Conservation (phyloP, 192 early-diverging fungal species). For the Dimargaris verticillata region DNA sequence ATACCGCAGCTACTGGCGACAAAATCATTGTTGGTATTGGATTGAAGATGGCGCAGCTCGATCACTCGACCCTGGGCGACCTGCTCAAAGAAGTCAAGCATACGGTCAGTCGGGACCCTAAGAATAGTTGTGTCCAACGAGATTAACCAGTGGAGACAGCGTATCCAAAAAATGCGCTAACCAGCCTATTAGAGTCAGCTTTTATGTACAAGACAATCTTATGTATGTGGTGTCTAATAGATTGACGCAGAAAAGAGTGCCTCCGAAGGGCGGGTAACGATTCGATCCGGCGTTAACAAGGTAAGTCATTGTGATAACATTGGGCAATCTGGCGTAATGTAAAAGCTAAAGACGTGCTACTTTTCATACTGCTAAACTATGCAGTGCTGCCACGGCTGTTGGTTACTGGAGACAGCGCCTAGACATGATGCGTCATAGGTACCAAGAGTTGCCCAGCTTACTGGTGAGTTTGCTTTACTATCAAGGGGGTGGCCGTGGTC, state of each 20-base stretch:
- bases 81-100: too few relatives aligned
- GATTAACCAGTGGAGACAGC: not conserved
- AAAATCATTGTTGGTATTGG: too few relatives aligned
- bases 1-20: too few relatives aligned
- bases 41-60: too few relatives aligned
- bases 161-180: not conserved
- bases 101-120: not conserved
- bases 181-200: not conserved
- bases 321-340: not conserved
- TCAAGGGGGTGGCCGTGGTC: too few relatives aligned
- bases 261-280: not conserved
- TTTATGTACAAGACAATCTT: not conserved
- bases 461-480: not conserved
- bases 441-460: not conserved
- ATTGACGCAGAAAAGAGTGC: not conserved
- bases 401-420: not conserved
- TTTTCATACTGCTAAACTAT: not conserved
- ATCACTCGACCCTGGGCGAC: too few relatives aligned
- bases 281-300: not conserved
- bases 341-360: not conserved
- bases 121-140: not conserved
- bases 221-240: not conserved
- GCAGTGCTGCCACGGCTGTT: not conserved
- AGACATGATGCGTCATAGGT: not conserved
- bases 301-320: not conserved